Evolutionary conservation across 495 filamentous ascomycete genomes (phyloP), one percentile per base, ranked within the genome.

Genomic region (Aspergillus haitiensis): DNA sequence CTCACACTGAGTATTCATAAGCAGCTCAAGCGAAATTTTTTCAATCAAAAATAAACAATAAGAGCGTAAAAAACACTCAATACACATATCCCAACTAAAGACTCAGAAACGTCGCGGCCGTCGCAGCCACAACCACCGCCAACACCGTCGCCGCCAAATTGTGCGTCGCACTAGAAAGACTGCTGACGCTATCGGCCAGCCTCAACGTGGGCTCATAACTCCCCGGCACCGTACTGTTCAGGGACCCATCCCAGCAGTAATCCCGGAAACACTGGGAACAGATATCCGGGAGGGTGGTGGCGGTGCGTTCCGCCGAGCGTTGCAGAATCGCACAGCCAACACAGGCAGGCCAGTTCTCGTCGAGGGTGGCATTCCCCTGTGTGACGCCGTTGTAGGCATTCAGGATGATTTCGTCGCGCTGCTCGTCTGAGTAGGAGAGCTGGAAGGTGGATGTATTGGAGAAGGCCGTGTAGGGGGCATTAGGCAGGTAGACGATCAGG

Each of bases 361-460:
- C 88, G 5, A 82, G 47, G 1, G 88, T 89, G 15, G 78, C 83
- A 70, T 94, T 93, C 32, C 82, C 90, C 72, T 82, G 80, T 0
- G 90, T 94, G 1, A 84, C 91, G 16, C 84, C 78, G 58, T 92
- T 79, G 71, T 84, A 90, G 8, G 90, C 91, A 61, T 96, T 96
- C 58, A 78, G 63, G 57, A 96, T 88, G 55, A 92, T 86, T 40
- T 75, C 73, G 68, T 94, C 81, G 36, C 90, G 86, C 67, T 88
- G 62, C 7, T 68, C 74, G 63, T 77, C 70, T 15, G 80, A 77
- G 75, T 88, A 90, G 0, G 64, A 55, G 10, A 80, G 72, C 47
- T 81, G 69, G 42, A 81, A 70, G 62, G 84, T 90, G 93, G n/a
- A 13, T 2, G 85, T 71, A 70, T 94, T 94, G 61, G 80, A 85